Percentiles rank a stretch among this genome's conserved stretches.
These are phyloP conservation scores for Diaporthe longicolla DNA, from an alignment of 2,329 filamentous ascomycete species.

Conservation along the genomic window DNA sequence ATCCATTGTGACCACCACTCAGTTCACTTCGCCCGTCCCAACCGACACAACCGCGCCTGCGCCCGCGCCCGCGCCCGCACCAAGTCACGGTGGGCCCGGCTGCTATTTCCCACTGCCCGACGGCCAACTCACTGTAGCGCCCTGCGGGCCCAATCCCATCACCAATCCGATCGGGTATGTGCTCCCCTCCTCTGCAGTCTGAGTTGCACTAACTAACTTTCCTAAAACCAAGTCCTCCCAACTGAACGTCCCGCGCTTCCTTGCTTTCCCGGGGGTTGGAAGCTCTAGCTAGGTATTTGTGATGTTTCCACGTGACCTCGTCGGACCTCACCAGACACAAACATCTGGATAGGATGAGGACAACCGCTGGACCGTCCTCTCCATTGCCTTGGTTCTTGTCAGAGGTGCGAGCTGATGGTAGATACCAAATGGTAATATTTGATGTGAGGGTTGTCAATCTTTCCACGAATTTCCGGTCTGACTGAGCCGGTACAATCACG, in stretches of 20 bases:
- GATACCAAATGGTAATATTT: not conserved
- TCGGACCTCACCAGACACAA: not conserved
- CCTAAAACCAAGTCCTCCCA: not conserved
- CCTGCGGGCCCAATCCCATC: not conserved
- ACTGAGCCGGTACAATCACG: too few species aligned
- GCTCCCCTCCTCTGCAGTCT: not conserved
- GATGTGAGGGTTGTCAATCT: too few species aligned
- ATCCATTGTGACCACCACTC: not conserved
- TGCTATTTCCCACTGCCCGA: not conserved
- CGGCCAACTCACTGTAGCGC: not conserved
- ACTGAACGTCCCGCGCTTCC: not conserved
- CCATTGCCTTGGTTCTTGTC: not conserved
- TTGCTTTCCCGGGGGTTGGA: not conserved
- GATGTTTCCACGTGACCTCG: not conserved
- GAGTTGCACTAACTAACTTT: not conserved
- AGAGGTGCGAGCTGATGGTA: not conserved
- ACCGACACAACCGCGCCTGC: not conserved
- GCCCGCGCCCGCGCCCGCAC: not conserved
- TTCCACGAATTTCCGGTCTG: too few species aligned
- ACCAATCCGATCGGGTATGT: rapidly evolving
- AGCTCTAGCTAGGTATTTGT: not conserved
- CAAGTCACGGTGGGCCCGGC: not conserved
- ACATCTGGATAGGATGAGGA: not conserved
- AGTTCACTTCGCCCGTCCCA: not conserved
- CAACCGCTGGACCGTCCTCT: not conserved